Base-by-base conservation (phyloP, 2,329 filamentous ascomycete genomes). In the Apiospora koreana region DNA sequence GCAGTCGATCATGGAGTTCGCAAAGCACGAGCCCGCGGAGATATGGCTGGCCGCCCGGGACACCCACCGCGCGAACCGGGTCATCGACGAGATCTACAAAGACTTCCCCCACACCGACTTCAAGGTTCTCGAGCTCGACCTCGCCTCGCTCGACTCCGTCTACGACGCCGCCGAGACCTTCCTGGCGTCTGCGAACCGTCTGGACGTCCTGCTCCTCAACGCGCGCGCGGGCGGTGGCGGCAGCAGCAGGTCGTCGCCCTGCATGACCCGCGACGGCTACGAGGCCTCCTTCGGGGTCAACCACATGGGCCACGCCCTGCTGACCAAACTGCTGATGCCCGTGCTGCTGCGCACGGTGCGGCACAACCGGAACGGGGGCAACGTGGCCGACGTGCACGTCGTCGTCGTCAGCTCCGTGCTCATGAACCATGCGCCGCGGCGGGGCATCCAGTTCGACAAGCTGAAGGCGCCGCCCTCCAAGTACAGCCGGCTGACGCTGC, bases 241-340 rank as follows among this genome's bases (percentile, higher is more conserved):
- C 48, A 81, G 83, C 35, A 35, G 35, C 35, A 8, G n/a, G n/a
- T n/a, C n/a, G 77, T 75, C 80, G 2, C 73, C 79, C 0, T 74
- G 73, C 1, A 70, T 80, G 7, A 83, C 81, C 1, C 71, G 73
- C 7, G 81, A 85, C 18, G 82, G 82, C 8, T 85, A 84, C 71
- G 84, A 86, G 71, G 73, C 80, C 9, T 79, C 83, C 64, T 84
- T 85, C 69, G 82, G 79, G 0, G 82, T 79, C 2, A 86, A 85
- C 62, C 82, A 84, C 70, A 72, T 85, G 9, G 82, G 82, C 4
- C 83, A 84, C 65, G 81, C 83, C 1, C 76, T 83, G 8, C 77
- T 86, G 3, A 78, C 76, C 28, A 77, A 69, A 50, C 71, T 71
- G 23, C 68, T 73, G 1, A 46, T 73, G 3, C 69, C 70, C 9